Percentiles rank a stretch among this genome's conserved stretches.
Evolutionary conservation across 106 monocot genomes (phyloP).

Genomic region (Xerophyta viscosa): DNA sequence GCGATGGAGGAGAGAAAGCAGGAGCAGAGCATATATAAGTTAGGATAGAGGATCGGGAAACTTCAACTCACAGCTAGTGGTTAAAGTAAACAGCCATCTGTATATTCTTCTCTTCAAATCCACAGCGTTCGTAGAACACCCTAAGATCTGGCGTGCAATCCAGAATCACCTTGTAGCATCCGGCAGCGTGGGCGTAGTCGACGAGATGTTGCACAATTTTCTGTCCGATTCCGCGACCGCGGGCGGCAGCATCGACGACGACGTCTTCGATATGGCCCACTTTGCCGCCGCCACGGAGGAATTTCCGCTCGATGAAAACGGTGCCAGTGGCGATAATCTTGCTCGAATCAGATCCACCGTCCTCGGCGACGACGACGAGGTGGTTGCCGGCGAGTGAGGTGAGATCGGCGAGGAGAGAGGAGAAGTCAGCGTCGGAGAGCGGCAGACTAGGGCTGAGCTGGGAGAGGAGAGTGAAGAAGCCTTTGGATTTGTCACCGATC

Average conservation of each 20-base stretch:
- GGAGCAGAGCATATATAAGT: too few relatives aligned
- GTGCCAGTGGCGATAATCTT: constrained; percentile 65
- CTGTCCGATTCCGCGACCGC: constrained; percentile 48
- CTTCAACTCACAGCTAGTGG: too few relatives aligned
- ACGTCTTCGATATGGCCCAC: constrained; percentile 90
- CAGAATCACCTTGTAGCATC: constrained; percentile 94
- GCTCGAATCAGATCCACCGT: constrained; percentile 14
- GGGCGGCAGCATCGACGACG: constrained; percentile 48
- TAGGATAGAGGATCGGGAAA: too few relatives aligned
- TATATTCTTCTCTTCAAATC: constrained; percentile 75
- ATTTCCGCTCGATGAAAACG: constrained; percentile 78
- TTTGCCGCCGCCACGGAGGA: constrained; percentile 54
- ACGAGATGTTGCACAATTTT: constrained; percentile 38
- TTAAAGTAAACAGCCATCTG: constrained; percentile 82
- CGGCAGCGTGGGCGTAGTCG: constrained; percentile 35
- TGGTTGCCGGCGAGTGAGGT: constrained; percentile 50
- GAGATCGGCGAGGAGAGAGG: constrained; percentile 53
- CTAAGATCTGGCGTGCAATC: constrained; percentile 53
- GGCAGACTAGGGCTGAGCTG: constrained; percentile 46
- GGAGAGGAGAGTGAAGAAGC: constrained; percentile 61
- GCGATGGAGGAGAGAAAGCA: too few relatives aligned
- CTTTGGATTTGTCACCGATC: constrained; percentile 44
- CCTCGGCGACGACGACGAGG: constrained; percentile 56
- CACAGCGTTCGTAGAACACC: constrained; percentile 70
- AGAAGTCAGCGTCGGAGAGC: constrained; percentile 38